Evolutionary conservation across 2,329 filamentous ascomycete species (phyloP).

Genomic region (Aspergillus flavus): DNA sequence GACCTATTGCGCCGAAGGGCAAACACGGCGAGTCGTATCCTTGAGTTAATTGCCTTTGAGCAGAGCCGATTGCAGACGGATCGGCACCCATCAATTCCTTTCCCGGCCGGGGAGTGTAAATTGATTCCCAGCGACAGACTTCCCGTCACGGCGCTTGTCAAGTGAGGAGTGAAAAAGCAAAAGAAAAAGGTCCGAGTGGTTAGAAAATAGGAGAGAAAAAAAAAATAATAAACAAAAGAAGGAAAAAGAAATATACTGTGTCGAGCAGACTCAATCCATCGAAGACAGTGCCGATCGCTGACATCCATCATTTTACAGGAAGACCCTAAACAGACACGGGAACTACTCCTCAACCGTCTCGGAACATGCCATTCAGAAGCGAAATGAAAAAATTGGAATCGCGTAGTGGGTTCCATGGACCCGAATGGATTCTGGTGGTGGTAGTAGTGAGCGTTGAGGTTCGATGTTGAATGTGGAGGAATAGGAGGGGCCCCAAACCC

Average conservation of each 20-base stretch:
- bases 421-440: neutral
- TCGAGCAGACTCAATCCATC: neutral
- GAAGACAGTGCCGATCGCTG: neutral
- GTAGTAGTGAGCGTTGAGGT: neutral
- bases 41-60: neutral
- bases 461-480: neutral
- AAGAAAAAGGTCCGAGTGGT: neutral
- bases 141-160: neutral
- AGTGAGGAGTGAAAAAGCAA: neutral
- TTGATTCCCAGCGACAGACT: neutral
- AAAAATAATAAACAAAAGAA: neutral
- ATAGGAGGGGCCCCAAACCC: slow-evolving; percentile 2
- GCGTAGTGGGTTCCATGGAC: neutral
- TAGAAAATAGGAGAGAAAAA: neutral
- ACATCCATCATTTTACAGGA: neutral
- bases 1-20: slow-evolving; percentile 6
- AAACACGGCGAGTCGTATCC: neutral
- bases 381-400: neutral
- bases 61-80: slow-evolving; percentile 15
- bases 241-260: neutral
- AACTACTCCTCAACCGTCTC: neutral
- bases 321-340: neutral
- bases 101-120: slow-evolving; percentile 11
- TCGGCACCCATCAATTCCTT: slow-evolving; percentile 14
- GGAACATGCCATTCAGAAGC: neutral